phyloP scores from a whole-genome alignment of 2,329 filamentous ascomycete genomes.

The Pestalotiopsis sp. region DNA sequence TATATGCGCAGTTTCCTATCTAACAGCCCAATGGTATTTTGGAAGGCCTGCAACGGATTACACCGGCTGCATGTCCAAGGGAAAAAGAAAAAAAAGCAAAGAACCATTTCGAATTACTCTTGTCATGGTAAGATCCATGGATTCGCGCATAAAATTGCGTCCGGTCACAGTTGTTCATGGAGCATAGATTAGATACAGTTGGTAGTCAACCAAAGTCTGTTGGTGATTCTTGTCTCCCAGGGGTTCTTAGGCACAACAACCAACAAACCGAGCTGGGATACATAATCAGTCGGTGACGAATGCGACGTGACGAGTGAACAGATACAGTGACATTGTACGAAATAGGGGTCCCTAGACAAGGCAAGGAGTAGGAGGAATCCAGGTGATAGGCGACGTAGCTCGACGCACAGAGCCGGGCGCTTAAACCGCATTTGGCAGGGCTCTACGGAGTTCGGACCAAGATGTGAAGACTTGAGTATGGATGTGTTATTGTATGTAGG shows the following conservation, averaged over 20 bases:
- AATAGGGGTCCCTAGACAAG: background rate
- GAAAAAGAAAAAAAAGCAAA: background rate
- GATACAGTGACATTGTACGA: background rate
- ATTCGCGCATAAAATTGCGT: background rate
- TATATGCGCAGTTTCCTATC: background rate
- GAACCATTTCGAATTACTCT: background rate
- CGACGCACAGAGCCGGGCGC: background rate
- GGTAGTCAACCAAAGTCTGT: too few relatives aligned
- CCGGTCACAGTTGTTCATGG: background rate
- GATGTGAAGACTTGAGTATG: background rate
- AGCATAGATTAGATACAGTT: background rate
- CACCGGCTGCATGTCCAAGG: background rate
- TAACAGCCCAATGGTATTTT: background rate
- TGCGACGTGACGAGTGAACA: background rate
- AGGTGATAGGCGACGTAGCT: background rate
- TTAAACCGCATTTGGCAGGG: background rate
- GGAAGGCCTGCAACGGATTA: background rate
- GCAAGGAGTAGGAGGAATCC: background rate
- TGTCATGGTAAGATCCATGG: background rate
- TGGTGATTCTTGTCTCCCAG: background rate
- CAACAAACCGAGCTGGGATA: constrained; percentile 1
- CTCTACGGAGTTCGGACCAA: background rate
- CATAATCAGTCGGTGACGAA: constrained; percentile 5
- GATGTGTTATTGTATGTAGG: too few relatives aligned
- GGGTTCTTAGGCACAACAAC: too few relatives aligned